A percentile compares a stretch with the other conserved stretches of the same genome.
Conservation (phyloP, 2,329 filamentous ascomycete genomes). For the Aureobasidium sp. region DNA sequence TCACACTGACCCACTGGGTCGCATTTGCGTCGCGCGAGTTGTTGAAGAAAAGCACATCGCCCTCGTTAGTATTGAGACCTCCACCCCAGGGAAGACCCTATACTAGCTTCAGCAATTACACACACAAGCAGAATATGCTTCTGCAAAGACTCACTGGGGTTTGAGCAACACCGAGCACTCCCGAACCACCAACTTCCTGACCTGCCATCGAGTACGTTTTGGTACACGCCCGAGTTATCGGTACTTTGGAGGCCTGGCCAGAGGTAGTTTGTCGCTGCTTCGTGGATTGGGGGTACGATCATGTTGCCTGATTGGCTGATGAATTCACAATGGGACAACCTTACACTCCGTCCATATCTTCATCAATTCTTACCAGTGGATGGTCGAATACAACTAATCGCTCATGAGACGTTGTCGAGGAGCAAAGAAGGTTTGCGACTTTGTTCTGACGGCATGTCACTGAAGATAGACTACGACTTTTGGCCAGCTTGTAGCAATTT, state of each 20-base stretch:
- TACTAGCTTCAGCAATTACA: no score
- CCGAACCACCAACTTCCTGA: background rate
- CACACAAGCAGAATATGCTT: fast-evolving
- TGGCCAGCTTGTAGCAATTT: background rate
- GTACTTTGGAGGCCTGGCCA: background rate
- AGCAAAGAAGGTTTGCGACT: background rate
- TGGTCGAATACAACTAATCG: no score
- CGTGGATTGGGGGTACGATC: background rate
- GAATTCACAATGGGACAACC: background rate
- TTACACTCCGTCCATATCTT: no score
- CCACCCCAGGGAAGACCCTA: background rate
- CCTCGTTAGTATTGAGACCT: background rate
- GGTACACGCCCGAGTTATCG: background rate
- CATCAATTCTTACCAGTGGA: no score
- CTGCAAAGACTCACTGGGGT: background rate
- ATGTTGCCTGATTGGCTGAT: background rate
- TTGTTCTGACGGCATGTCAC: background rate
- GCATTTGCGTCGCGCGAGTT: background rate
- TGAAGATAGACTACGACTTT: background rate
- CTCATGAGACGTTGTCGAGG: background rate
- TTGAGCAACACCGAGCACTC: background rate
- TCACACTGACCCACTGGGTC: background rate
- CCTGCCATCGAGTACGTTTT: background rate
- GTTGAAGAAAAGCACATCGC: background rate
- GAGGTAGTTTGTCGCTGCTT: background rate